These are phyloP conservation scores for Tolypocladium endophyticum DNA, from an alignment of 2,329 filamentous ascomycete species.

Conservation along the genomic window DNA sequence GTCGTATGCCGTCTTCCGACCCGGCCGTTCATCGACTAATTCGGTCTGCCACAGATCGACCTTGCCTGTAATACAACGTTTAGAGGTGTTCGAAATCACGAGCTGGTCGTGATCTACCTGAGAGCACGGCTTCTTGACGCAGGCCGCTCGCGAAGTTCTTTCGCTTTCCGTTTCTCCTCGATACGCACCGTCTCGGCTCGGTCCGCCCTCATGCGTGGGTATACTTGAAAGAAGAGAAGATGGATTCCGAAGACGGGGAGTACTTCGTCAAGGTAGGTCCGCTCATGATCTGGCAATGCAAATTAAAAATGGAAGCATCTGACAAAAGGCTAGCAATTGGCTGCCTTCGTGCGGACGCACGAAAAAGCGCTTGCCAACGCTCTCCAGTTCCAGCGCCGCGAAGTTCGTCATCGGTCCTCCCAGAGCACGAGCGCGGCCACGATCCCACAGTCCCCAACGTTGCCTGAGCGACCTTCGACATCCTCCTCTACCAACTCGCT, in stretches of 20 bases:
- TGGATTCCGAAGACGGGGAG: conserved; percentile 86
- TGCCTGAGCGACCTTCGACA: conserved; percentile 52
- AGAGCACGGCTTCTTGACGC: neutral
- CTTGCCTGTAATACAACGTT: neutral
- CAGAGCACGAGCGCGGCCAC: conserved; percentile 52
- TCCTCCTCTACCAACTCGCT: conserved; percentile 63
- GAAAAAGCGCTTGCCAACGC: conserved; percentile 96
- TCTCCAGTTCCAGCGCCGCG: conserved; percentile 66
- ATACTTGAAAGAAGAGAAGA: conserved; percentile 34
- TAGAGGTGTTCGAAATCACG: neutral
- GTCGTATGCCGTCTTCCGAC: neutral
- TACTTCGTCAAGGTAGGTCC: conserved; percentile 70
- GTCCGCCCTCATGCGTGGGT: conserved; percentile 15
- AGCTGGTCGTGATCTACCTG: neutral
- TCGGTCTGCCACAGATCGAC: neutral
- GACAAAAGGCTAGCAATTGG: conserved; percentile 64
- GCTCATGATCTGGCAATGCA: neutral
- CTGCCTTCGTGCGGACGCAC: conserved; percentile 91
- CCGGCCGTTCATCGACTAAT: neutral
- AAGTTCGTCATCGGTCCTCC: conserved; percentile 60
- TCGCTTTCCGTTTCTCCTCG: neutral
- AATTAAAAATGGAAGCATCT: neutral
- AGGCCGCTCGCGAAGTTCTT: neutral
- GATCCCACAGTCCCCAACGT: conserved; percentile 43
- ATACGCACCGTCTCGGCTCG: neutral